These are phyloP conservation scores for Yarrowia osloensis DNA, from an alignment of 805 yeast genomes.

Conservation along the genomic window DNA sequence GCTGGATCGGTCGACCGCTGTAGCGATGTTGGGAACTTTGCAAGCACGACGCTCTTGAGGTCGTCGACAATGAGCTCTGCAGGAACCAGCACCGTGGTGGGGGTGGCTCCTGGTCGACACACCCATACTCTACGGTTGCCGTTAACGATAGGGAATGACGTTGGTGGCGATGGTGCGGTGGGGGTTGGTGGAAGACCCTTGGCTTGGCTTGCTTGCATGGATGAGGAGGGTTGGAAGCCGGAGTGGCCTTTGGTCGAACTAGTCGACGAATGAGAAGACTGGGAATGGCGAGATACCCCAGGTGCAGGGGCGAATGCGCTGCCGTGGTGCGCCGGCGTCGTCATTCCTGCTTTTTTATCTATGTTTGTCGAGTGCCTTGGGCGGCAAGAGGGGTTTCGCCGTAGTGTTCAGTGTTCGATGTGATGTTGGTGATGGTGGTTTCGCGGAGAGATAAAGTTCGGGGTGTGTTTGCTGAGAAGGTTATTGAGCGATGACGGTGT, in stretches of 20 bases:
- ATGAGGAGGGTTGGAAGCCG: not conserved
- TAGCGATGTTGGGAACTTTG: slow-evolving; percentile 67
- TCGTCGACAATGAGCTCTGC: slow-evolving; percentile 77
- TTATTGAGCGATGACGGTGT: not conserved
- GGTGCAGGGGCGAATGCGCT: slow-evolving; percentile 15
- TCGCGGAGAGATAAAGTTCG: slow-evolving; percentile 14
- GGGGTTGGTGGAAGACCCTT: slow-evolving; percentile 15
- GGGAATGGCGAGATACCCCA: slow-evolving; percentile 1
- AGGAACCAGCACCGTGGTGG: slow-evolving; percentile 69
- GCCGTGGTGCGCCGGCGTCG: slow-evolving; percentile 31
- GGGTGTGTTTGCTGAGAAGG: slow-evolving; percentile 20
- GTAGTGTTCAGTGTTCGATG: not conserved
- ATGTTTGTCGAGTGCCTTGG: not conserved
- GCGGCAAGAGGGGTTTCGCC: slow-evolving; percentile 6
- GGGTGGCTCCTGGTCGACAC: slow-evolving; percentile 45
- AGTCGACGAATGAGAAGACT: slow-evolving; percentile 19
- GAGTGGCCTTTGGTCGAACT: not conserved
- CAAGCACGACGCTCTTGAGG: slow-evolving; percentile 63
- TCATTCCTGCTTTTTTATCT: slow-evolving; percentile 8
- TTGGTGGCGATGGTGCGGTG: not conserved
- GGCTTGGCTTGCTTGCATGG: slow-evolving; percentile 14
- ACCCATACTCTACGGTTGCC: slow-evolving; percentile 41
- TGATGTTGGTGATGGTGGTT: slow-evolving; percentile 21
- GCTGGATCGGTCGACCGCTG: slow-evolving; percentile 68
- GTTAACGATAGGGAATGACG: slow-evolving; percentile 1